Conservation (phyloP, 1,139 yeast genomes). For the Lodderomyces parapsilosis region DNA sequence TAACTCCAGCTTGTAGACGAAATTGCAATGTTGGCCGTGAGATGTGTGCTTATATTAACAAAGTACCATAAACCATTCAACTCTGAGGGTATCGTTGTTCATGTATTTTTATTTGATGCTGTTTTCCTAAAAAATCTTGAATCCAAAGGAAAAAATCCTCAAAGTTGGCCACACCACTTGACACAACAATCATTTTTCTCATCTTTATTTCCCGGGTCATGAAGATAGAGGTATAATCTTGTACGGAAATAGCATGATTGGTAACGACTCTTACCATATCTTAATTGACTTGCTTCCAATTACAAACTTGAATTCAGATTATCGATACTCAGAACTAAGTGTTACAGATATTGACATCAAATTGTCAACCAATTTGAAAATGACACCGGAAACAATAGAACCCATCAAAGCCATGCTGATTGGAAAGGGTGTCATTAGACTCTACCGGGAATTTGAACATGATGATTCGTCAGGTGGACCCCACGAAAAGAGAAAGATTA, state of each 20-base stretch:
- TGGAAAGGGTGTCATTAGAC: conserved; percentile 71
- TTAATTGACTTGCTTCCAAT: conserved; percentile 24
- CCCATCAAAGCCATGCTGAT: conserved; percentile 58
- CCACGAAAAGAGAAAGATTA: background rate
- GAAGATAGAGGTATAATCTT: background rate
- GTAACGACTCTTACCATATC: conserved; percentile 44
- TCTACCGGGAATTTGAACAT: conserved; percentile 54
- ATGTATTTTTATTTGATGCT: too few species aligned
- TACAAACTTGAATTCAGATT: conserved; percentile 14
- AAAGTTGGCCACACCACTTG: too few species aligned
- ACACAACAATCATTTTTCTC: background rate
- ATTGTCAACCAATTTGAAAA: conserved; percentile 11
- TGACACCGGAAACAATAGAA: conserved; percentile 26
- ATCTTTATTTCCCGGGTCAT: background rate
- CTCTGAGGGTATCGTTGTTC: too few species aligned
- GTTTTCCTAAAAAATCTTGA: too few species aligned
- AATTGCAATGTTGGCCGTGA: too few species aligned
- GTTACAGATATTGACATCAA: conserved; percentile 29
- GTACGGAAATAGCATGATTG: conserved; percentile 30
- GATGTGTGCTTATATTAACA: too few species aligned
- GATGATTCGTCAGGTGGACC: conserved; percentile 13
- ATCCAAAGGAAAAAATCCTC: too few species aligned
- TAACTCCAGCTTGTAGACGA: too few species aligned
- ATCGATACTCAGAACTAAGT: conserved; percentile 32
- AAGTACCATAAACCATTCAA: too few species aligned